Conservation (phyloP, 2,329 filamentous ascomycete species). For the Leptographium flavum region DNA sequence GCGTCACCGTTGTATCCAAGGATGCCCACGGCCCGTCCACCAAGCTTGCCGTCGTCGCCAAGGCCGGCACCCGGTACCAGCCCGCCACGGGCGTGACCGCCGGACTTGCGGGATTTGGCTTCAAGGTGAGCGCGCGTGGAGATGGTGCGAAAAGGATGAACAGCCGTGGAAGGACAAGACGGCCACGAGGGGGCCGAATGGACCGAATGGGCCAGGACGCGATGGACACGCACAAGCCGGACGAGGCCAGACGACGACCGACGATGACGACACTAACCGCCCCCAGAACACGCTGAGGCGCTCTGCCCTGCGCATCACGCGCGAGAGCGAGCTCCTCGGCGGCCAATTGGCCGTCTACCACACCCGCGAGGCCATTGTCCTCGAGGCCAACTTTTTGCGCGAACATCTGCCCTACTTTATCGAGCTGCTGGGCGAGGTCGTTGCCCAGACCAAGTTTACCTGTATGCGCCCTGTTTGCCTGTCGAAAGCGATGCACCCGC, state of each 20-base stretch:
- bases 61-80: conserved; percentile 90
- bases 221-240: not conserved
- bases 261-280: no score
- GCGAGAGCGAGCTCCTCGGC: conserved; percentile 90
- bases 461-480: conserved; percentile 35
- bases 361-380: conserved; percentile 81
- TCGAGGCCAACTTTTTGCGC: conserved; percentile 89
- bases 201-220: not conserved
- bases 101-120: conserved; percentile 88
- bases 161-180: no score
- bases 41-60: conserved; percentile 80
- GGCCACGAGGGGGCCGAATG: not conserved
- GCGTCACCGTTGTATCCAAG: conserved; percentile 85
- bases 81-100: conserved; percentile 77
- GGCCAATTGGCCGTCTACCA: conserved; percentile 79
- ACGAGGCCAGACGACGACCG: no score
- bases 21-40: conserved; percentile 80
- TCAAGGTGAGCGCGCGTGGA: conserved; percentile 54
- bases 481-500: not conserved
- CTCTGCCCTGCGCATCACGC: conserved; percentile 81
- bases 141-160: no score
- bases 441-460: conserved; percentile 75
- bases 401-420: conserved; percentile 95
- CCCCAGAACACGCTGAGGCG: conserved; percentile 69
- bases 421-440: conserved; percentile 86